Evolutionary conservation across 306 rosid genomes (phyloP).

Genomic region (Oxytropis ochrocephala): DNA sequence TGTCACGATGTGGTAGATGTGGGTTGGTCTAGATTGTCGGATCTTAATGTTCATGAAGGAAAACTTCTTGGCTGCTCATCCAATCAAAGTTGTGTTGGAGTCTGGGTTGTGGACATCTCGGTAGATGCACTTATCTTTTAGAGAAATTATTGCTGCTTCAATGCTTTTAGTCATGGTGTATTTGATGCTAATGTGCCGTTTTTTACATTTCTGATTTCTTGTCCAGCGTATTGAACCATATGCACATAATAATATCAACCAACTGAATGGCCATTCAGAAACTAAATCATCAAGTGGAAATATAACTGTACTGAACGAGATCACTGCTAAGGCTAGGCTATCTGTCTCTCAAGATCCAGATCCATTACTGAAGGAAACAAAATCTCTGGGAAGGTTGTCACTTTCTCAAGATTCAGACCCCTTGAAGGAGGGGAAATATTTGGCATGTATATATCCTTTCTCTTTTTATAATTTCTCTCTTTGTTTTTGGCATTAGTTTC

Average conservation of each 20-base stretch:
- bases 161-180: constrained; percentile 5
- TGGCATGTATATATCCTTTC: constrained; percentile 60
- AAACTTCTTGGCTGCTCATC: constrained; percentile 97
- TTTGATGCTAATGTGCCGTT: constrained; percentile 18
- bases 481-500: neutral
- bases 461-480: neutral
- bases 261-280: constrained; percentile 76
- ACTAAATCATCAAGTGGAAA: constrained; percentile 67
- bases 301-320: constrained; percentile 56
- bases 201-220: constrained; percentile 24
- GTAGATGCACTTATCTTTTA: constrained; percentile 37
- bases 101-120: constrained; percentile 98
- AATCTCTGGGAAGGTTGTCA: constrained; percentile 83
- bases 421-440: constrained; percentile 66
- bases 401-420: constrained; percentile 85
- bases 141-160: neutral
- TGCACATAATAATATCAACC: constrained; percentile 50
- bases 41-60: constrained; percentile 97
- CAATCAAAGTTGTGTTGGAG: constrained; percentile 98
- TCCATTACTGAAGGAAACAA: constrained; percentile 69
- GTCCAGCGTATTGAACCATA: constrained; percentile 88
- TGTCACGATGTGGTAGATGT: constrained; percentile 90
- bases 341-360: constrained; percentile 80
- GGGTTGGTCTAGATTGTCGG: constrained; percentile 95
- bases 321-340: constrained; percentile 49